These are phyloP conservation scores for Hypoxylon sp. DNA, from an alignment of 2,329 filamentous ascomycete species.

Conservation along the genomic window DNA sequence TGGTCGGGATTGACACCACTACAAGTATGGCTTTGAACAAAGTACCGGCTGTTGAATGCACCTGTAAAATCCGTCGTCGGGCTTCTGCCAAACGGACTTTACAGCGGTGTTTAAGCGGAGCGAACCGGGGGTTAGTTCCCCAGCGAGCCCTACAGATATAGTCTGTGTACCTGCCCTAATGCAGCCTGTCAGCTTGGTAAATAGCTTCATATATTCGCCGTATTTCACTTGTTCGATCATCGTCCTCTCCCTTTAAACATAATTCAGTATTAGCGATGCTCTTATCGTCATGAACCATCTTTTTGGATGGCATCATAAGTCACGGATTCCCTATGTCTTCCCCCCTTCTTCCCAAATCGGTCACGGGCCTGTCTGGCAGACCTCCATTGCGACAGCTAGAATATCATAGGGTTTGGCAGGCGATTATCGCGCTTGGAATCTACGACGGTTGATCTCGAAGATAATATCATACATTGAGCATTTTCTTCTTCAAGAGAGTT, in stretches of 20 bases:
- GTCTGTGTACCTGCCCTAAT: slow-evolving; percentile 22
- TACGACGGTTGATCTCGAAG: not conserved
- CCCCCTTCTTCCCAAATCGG: too few species aligned
- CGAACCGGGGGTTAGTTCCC: slow-evolving; percentile 12
- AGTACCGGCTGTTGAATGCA: slow-evolving; percentile 1
- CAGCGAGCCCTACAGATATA: slow-evolving; percentile 25
- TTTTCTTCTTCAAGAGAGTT: not conserved
- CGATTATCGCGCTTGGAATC: not conserved
- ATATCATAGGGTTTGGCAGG: not conserved
- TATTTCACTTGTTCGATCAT: slow-evolving; percentile 1
- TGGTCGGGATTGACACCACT: slow-evolving; percentile 29
- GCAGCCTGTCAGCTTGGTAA: slow-evolving; percentile 37
- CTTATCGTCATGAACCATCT: not conserved
- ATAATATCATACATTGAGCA: not conserved
- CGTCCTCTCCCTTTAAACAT: not conserved
- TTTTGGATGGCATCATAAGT: not conserved
- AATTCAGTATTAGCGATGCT: not conserved
- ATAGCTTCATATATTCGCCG: slow-evolving; percentile 9
- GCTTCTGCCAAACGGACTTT: slow-evolving; percentile 6
- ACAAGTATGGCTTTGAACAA: slow-evolving; percentile 22
- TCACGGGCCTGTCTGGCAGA: not conserved
- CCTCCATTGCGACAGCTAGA: not conserved
- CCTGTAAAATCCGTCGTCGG: slow-evolving; percentile 8
- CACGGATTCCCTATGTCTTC: slow-evolving; percentile 36
- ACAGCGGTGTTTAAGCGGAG: slow-evolving; percentile 22